Evolutionary conservation across 768 basidiomycete genomes (phyloP), one percentile per base, ranked within the genome.

Genomic region (Butyriboletus loyo): DNA sequence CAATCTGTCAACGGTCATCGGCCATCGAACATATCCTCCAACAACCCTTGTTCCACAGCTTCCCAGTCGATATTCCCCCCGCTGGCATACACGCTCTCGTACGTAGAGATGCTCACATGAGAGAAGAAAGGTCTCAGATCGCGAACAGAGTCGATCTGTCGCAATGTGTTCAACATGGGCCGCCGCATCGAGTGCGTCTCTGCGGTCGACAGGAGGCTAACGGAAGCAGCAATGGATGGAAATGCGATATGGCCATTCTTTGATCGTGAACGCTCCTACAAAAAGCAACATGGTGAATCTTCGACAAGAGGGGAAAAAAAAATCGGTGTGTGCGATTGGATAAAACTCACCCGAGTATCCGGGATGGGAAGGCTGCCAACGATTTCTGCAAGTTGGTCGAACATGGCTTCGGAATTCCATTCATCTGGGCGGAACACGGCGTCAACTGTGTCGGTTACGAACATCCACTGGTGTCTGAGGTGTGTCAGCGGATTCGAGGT

Each of bases 361-460:
- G 75, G 65, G 37, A 64, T 69, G 0, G 89, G 88, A 37, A 91
- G 75, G 52, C 76, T 84, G n/a, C 81, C 80, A 14, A 89, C 79
- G 35, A 92, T 82, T 56, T 95, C 93, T 38, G 92, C 85, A 0
- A 98, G 76, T 50, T 87, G 87, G 65, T 99, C 97, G 70, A 98
- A 81, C 76, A 97, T 84, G 3, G 93, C 88, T 58, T 89, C 87
- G 0, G 95, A 90, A 52, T 76, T 75, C 81, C 87, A 92, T 40
- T 85, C 76, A 52, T 93, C 86, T 0, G 93, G 89, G 17, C 84
- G 86, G 70, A 92, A 94, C 31, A 94, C 81, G 0, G 96, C 94
- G 62, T 98, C 97, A 7, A 95, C 91, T 0, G 96, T 98, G 68
- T 99, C 96, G 3, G 94, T 97, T 38, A 98, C 84, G 68, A 98